Evolutionary conservation across 1,284 basidiomycete species (phyloP).

Genomic region (Violaceomyces palustris): DNA sequence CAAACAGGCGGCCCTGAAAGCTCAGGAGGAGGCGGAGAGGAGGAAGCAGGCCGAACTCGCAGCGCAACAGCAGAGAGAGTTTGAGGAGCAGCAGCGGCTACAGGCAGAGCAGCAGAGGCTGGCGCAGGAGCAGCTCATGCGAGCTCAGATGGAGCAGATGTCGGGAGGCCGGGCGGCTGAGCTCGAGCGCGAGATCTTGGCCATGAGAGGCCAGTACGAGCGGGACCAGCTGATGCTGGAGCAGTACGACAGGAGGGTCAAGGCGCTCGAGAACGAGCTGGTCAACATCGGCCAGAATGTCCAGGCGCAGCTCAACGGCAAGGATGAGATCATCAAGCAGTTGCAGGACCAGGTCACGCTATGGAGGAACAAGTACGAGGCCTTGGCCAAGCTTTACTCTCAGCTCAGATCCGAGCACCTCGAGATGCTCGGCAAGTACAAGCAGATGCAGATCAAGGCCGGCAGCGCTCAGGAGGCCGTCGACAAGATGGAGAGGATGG

Average conservation of each 20-base stretch:
- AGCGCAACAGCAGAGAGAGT: constrained; percentile 77
- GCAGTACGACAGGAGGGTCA: constrained; percentile 94
- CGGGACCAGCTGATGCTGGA: constrained; percentile 96
- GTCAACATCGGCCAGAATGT: constrained; percentile 73
- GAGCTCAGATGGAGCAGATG: constrained; percentile 68
- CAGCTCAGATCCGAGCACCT: constrained; percentile 95
- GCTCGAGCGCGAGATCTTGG: constrained; percentile 83
- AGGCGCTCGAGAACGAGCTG: constrained; percentile 90
- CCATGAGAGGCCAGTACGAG: constrained; percentile 94
- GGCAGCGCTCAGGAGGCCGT: constrained; percentile 98
- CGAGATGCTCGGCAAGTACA: constrained; percentile 94
- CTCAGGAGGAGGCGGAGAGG: constrained; percentile 78
- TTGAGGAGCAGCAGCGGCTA: constrained; percentile 80
- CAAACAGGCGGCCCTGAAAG: constrained; percentile 76
- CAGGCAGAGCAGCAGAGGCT: constrained; percentile 82
- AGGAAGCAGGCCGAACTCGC: constrained; percentile 71
- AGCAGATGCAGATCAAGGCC: constrained; percentile 94
- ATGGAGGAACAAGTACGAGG: constrained; percentile 99
- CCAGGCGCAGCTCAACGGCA: constrained; percentile 78
- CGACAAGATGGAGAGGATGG: constrained; percentile 98
- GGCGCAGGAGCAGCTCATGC: constrained; percentile 76
- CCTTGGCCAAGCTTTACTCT: constrained; percentile 95
- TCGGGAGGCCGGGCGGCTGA: constrained; percentile 62
- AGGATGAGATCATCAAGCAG: constrained; percentile 92
- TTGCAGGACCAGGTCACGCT: constrained; percentile 93